Evolutionary conservation across 1,139 yeast genomes (phyloP), one percentile per base, ranked within the genome.

Genomic region (Blastobotrys serpentis): DNA sequence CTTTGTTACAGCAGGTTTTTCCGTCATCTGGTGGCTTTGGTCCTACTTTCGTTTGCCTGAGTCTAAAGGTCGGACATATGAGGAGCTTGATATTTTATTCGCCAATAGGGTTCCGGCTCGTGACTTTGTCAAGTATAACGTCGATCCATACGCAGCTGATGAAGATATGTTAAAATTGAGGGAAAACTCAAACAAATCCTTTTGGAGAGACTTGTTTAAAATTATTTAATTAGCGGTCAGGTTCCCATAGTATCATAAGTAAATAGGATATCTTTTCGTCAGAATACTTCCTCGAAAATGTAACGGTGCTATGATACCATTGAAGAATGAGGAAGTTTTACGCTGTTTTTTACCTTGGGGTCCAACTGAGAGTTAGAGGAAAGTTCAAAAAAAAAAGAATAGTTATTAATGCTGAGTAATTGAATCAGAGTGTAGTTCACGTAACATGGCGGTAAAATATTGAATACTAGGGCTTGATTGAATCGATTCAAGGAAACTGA

Each of bases 31-130:
- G 18, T 19, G 46, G 16, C 42, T 53, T n/a, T 63, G 82, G 82
- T 58, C 69, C 29, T 77, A 63, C 62, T 79, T 78, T 61, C 74
- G 77, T 42, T 68, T 80, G 47, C 86, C 86, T 5, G 85, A 81
- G 59, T 75, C 83, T 16, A 73, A 71, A 60, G 76, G 72, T 44
- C 74, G 81, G 61, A 78, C 83, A 3, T 77, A 69, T 58, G 84
- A 79, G 40, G 85, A 81, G 61, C 65, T 80, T 58, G 85, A 80
- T 63, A 18, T 51, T 8, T 23, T 54, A 48, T 54, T 54, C 42
- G 46, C 48, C 18, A 23, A 55, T 57, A 77, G 32, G 22, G 43
- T 53, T 41, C 51, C 54, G 7, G 50, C 55, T 8, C 23, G 53
- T 14, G 21, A 47, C 42, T 52, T 53, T 46, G 18, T 22, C 18